phyloP scores from a whole-genome alignment of 148 eudicot genomes.

The Rhododendron henanense region DNA sequence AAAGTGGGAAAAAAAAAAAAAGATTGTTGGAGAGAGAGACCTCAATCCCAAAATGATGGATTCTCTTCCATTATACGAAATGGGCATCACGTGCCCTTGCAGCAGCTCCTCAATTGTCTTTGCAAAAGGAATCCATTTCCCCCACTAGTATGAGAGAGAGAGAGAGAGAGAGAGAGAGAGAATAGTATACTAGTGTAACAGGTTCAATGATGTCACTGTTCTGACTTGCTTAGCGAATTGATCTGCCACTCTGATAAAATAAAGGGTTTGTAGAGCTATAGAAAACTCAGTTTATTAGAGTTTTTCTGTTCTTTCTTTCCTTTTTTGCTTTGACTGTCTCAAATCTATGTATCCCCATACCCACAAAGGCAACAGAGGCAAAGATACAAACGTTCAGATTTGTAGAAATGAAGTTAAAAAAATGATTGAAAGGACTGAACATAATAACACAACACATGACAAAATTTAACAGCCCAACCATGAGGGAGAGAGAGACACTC shows the following conservation, averaged over 20 bases:
- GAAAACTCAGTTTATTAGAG: background rate
- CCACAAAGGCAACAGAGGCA: background rate
- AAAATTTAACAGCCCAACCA: conserved; percentile 7
- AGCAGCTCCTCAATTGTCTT: conserved; percentile 18
- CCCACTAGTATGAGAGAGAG: background rate
- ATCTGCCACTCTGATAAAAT: background rate
- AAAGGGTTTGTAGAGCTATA: background rate
- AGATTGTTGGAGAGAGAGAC: background rate
- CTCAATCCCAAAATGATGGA: background rate
- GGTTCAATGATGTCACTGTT: background rate
- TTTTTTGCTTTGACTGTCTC: background rate
- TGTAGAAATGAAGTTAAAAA: background rate
- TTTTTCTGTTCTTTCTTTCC: background rate
- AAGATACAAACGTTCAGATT: conserved; percentile 12
- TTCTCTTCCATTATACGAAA: conserved; percentile 11
- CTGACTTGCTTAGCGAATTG: background rate
- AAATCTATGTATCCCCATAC: conserved; percentile 1
- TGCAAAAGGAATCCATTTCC: background rate
- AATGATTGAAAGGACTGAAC: background rate
- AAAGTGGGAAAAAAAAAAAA: background rate
- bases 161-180: background rate
- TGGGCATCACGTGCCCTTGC: conserved; percentile 24
- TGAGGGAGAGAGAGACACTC: background rate
- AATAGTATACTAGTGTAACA: background rate
- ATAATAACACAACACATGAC: background rate